Percentiles rank a stretch among this genome's conserved stretches.
phyloP scores from a whole-genome alignment of 495 filamentous ascomycete species.

The Xylaria curta region DNA sequence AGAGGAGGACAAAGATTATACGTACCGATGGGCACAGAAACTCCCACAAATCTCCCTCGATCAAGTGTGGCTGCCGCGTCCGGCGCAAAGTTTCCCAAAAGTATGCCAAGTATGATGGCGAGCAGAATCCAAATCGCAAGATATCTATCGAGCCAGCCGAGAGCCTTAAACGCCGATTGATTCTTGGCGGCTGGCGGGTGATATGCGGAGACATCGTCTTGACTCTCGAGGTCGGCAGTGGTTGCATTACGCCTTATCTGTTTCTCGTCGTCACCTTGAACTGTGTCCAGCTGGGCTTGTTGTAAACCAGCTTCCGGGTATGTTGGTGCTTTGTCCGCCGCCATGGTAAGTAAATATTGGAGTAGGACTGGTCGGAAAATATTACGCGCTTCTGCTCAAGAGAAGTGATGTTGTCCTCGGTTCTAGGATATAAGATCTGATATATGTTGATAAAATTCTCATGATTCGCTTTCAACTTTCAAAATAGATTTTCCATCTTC shows the following conservation, averaged over 20 bases:
- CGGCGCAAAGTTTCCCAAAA: conserved; percentile 80
- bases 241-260: neutral
- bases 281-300: no score
- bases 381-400: neutral
- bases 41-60: conserved; percentile 72
- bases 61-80: conserved; percentile 67
- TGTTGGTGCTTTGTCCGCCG: neutral
- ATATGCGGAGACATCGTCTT: neutral
- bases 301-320: neutral
- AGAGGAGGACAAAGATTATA: conserved; percentile 5
- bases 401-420: neutral
- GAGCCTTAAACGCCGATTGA: conserved; percentile 52
- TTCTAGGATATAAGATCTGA: neutral
- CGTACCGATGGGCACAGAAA: conserved; percentile 79
- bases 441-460: neutral
- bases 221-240: conserved; percentile 6
- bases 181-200: neutral
- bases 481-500: neutral
- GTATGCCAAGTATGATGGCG: conserved; percentile 80
- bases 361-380: neutral
- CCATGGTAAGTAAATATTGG: neutral
- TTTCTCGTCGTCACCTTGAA: conserved; percentile 7
- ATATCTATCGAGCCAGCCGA: conserved; percentile 74
- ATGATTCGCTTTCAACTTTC: neutral
- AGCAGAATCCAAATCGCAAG: conserved; percentile 87